Conservation (phyloP, 1,284 basidiomycete genomes). For the Ustilago shanxiensis region DNA sequence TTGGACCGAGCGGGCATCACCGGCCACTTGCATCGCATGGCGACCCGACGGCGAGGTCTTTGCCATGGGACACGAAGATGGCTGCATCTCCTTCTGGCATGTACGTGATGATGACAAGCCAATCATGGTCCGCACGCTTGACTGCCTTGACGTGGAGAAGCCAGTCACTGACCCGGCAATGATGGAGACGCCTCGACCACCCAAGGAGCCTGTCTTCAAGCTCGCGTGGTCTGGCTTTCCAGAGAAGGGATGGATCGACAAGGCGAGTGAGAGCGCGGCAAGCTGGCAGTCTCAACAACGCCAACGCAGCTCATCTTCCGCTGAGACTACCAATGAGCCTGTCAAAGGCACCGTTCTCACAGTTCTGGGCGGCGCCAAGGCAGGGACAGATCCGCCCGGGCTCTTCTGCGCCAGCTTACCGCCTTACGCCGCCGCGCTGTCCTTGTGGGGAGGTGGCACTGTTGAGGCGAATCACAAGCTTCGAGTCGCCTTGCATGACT, state of each 20-base stretch:
- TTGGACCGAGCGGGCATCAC: conserved; percentile 78
- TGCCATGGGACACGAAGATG: conserved; percentile 83
- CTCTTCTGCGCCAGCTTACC: conserved; percentile 81
- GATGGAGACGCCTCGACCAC: conserved; percentile 27
- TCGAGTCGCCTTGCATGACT: conserved; percentile 39
- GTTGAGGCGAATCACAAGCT: conserved; percentile 70
- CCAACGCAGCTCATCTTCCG: conserved; percentile 18
- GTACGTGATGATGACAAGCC: conserved; percentile 84
- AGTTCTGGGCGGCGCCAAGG: conserved; percentile 78
- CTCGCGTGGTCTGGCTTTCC: conserved; percentile 77
- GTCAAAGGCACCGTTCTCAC: conserved; percentile 73
- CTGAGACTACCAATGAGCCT: conserved; percentile 10
- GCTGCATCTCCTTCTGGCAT: conserved; percentile 87
- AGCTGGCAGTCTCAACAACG: conserved; percentile 41
- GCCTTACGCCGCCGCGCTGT: conserved; percentile 76
- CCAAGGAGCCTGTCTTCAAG: conserved; percentile 85
- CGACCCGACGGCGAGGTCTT: conserved; percentile 74
- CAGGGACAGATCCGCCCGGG: conserved; percentile 75
- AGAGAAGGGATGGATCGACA: conserved; percentile 58
- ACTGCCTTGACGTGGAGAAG: conserved; percentile 60
- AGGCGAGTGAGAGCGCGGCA: conserved; percentile 50
- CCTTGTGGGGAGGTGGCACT: conserved; percentile 70
- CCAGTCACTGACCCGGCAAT: conserved; percentile 30
- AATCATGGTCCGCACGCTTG: conserved; percentile 76
- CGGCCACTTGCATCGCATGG: conserved; percentile 82